Base-by-base conservation (phyloP, 1,139 yeast genomes). In the Hyphopichia khmerensis region DNA sequence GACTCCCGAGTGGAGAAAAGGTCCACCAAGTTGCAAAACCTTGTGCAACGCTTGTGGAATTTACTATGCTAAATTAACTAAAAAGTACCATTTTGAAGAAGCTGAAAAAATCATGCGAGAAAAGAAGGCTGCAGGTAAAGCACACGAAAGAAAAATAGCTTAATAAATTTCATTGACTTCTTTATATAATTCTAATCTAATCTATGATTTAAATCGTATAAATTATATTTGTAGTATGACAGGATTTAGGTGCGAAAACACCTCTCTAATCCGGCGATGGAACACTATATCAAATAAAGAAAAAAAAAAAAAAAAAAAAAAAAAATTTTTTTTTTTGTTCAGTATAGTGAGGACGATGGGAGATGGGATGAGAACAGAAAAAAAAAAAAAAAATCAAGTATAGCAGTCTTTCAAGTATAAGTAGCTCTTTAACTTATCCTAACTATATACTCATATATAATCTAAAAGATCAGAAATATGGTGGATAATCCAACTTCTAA, bases 1-100 rank as follows among this genome's bases (percentile, higher is more conserved):
- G 23, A 71, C 77, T 0, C 78, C 77, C 1, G 77, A 72, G 51
- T 72, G 78, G 78, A 57, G 78, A 44, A 56, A 72, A 30, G 78
- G 77, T 0, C 77, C 77, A 2, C 63, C 60, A 36, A 77, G 77
- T 0, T 64, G 67, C 32, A 57, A 74, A 27, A 71, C 76, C 0
- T 56, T 72, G 40, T 72, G 78, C 50, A 72, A 72, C 54, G 77
- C 78, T 1, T 72, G 77, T 51, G 78, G 78, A 0, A 59, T 72
- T 19, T 72, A 69, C 42, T 69, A 59, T 47, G 61, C 72, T 4
- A 69, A 69, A 42, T 50, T 69, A 38, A 51, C 57, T 13, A 63
- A 56, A 41, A 59, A 62, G 39, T 52, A 52, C 44, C 71, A 72
- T 1, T 40, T 45, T 10, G 49, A 46, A 19, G 58, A 59, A 33